A percentile compares a stretch with the other conserved stretches of the same genome.
These are phyloP conservation scores for Backusella westeae DNA, from an alignment of 192 early-diverging fungal species.

Conservation along the genomic window DNA sequence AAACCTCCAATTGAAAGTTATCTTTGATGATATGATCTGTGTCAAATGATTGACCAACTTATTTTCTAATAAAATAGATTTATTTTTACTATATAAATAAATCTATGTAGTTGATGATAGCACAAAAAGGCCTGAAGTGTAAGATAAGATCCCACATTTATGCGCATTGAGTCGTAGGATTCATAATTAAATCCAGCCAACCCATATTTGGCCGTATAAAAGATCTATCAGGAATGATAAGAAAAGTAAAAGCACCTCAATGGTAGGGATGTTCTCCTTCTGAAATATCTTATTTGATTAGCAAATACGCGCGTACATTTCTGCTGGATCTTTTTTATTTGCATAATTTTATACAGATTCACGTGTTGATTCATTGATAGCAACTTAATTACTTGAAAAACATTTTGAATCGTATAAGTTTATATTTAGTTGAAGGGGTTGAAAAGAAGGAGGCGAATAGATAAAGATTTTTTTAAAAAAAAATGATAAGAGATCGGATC, in stretches of 20 bases:
- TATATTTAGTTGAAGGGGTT: not conserved
- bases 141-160: not conserved
- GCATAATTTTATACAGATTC: not conserved
- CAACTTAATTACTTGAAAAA: not conserved
- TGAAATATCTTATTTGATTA: not conserved
- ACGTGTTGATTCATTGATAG: not conserved
- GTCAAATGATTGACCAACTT: not conserved
- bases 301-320: not conserved
- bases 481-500: slow-evolving; percentile 1
- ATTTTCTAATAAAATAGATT: not conserved
- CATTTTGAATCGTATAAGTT: not conserved
- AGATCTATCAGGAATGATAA: slow-evolving; percentile 7
- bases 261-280: not conserved
- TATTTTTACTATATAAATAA: slow-evolving; percentile 8
- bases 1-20: not conserved
- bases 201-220: not conserved
- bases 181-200: not conserved
- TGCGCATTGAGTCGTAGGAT: not conserved
- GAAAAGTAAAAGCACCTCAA: not conserved
- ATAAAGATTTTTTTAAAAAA: not conserved
- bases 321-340: not conserved
- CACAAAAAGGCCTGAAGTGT: not conserved
- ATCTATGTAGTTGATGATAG: not conserved
- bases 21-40: not conserved
- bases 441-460: not conserved